A percentile compares a stretch with the other conserved stretches of the same genome.
Conservation (phyloP, 2,329 filamentous ascomycete genomes). For the Aspergillus flavus region DNA sequence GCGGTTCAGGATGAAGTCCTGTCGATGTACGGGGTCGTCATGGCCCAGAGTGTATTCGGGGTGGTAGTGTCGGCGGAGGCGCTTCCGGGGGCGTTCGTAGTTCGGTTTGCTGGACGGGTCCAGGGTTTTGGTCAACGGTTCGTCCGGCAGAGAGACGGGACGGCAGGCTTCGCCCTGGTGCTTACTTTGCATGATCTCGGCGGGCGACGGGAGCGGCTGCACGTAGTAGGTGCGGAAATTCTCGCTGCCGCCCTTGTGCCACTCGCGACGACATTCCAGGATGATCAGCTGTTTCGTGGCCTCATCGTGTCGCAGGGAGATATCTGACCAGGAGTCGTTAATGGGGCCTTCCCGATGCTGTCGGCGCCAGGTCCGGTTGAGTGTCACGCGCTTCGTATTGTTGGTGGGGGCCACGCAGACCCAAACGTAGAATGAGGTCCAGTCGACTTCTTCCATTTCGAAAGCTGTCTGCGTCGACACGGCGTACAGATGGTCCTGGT, state of each 20-base stretch:
- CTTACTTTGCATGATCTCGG: constrained; percentile 25
- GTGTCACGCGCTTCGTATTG: constrained; percentile 40
- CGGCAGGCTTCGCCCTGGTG: constrained; percentile 12
- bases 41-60: constrained; percentile 37
- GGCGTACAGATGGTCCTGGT: constrained; percentile 67
- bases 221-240: constrained; percentile 69
- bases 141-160: constrained; percentile 26
- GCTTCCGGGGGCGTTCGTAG: constrained; percentile 39
- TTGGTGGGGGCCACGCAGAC: constrained; percentile 60
- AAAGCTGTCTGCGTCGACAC: constrained; percentile 67
- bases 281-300: constrained; percentile 60
- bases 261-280: constrained; percentile 71
- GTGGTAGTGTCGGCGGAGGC: constrained; percentile 43
- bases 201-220: constrained; percentile 38
- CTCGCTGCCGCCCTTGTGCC: constrained; percentile 58
- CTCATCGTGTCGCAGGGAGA: constrained; percentile 65
- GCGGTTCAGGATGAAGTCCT: constrained; percentile 47
- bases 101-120: constrained; percentile 32
- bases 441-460: constrained; percentile 65
- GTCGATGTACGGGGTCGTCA: constrained; percentile 26
- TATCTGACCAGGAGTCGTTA: constrained; percentile 72
- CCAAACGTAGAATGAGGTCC: constrained; percentile 71
- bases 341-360: constrained; percentile 70
- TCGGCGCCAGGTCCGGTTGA: constrained; percentile 64
- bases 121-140: constrained; percentile 32